Conservation (phyloP, 345 rosid species). For the Mallotus nudiflorus region DNA sequence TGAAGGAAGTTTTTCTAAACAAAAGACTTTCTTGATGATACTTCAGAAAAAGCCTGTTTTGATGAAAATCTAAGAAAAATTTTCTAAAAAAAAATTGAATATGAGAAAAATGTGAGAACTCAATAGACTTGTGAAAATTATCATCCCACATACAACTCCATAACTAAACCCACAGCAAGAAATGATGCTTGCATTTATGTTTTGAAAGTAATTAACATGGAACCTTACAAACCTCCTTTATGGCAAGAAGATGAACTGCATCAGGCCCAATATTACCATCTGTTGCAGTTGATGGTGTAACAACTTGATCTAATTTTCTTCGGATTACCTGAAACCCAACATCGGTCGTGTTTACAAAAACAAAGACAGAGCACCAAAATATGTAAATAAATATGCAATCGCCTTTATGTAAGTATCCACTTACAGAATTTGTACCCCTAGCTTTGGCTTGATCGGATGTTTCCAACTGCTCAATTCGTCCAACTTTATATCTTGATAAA, state of each 20-base stretch:
- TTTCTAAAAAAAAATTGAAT: background rate
- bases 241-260: constrained; percentile 90
- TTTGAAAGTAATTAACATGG: background rate
- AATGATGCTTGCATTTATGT: background rate
- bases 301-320: constrained; percentile 74
- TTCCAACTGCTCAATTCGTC: constrained; percentile 90
- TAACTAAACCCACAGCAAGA: background rate
- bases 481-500: constrained; percentile 80
- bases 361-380: background rate
- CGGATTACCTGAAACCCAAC: constrained; percentile 57
- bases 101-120: too few species aligned
- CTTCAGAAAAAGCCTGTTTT: background rate
- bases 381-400: background rate
- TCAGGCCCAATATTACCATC: constrained; percentile 83
- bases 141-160: too few species aligned
- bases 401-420: constrained; percentile 24
- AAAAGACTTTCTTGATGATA: background rate
- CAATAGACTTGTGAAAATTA: too few species aligned
- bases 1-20: background rate
- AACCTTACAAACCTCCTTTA: constrained; percentile 73
- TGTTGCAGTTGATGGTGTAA: constrained; percentile 76
- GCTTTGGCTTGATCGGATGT: constrained; percentile 85
- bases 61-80: background rate
- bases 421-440: constrained; percentile 75
- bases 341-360: background rate